These are phyloP conservation scores for Penicillium canariense DNA, from an alignment of 495 filamentous ascomycete genomes.

Conservation along the genomic window DNA sequence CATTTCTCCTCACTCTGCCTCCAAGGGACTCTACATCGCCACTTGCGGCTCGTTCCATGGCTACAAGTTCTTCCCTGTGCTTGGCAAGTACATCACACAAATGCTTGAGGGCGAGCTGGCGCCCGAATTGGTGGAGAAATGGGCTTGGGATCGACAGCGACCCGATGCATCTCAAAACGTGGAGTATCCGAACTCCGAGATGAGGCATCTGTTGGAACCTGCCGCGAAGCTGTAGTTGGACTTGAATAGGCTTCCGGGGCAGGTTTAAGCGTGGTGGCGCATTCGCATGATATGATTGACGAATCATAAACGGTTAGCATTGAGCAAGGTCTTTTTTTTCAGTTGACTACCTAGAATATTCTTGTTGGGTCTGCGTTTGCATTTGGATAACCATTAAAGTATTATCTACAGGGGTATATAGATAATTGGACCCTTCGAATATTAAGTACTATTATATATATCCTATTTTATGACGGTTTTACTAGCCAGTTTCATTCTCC, in stretches of 20 bases:
- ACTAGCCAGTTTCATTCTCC: too few species aligned
- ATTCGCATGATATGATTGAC: not conserved
- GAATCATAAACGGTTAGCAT: not conserved
- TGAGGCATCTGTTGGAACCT: constrained; percentile 32
- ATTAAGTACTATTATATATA: too few species aligned
- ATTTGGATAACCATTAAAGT: too few species aligned
- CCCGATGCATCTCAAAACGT: constrained; percentile 35
- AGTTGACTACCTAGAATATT: too few species aligned
- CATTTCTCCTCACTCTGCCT: constrained; percentile 53
- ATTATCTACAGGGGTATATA: too few species aligned
- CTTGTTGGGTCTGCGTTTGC: too few species aligned
- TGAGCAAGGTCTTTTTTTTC: not conserved
- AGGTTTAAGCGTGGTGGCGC: not conserved
- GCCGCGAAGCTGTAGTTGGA: constrained; percentile 38
- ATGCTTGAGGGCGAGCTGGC: constrained; percentile 52
- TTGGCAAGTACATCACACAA: constrained; percentile 57
- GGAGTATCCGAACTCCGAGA: constrained; percentile 36
- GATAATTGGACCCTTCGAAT: too few species aligned
- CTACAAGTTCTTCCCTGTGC: constrained; percentile 61
- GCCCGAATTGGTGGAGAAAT: constrained; percentile 40
- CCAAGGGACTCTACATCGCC: constrained; percentile 47
- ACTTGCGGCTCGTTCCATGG: constrained; percentile 51
- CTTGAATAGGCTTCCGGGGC: not conserved
- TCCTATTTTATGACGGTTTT: too few species aligned
- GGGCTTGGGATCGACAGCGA: constrained; percentile 58